These are phyloP conservation scores for Colletotrichum lupini DNA, from an alignment of 2,329 filamentous ascomycete genomes.

Conservation along the genomic window DNA sequence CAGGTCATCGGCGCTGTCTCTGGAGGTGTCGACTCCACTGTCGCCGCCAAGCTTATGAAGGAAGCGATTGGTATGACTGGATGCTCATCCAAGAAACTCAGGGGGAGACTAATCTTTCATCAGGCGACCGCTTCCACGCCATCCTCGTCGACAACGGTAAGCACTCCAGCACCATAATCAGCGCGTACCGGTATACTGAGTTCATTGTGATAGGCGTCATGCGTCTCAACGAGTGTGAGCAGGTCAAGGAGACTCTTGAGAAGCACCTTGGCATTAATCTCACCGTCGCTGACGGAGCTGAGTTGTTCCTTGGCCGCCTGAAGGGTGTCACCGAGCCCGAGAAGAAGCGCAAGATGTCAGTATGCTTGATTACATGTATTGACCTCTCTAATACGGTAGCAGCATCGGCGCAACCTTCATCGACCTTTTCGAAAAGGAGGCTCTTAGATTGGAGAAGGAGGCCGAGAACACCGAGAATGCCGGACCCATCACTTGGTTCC, in stretches of 20 bases:
- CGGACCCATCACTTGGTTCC: constrained; percentile 86
- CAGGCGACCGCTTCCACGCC: constrained; percentile 80
- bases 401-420: constrained; percentile 39
- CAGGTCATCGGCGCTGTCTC: constrained; percentile 76
- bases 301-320: constrained; percentile 82
- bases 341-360: constrained; percentile 81
- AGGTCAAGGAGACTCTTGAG: constrained; percentile 83
- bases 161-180: not conserved
- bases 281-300: constrained; percentile 82
- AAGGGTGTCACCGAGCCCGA: constrained; percentile 84
- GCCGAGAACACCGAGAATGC: constrained; percentile 74
- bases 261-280: constrained; percentile 90
- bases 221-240: constrained; percentile 84
- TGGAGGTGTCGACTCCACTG: constrained; percentile 88
- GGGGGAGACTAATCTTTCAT: not conserved
- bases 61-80: constrained; percentile 73
- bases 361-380: constrained; percentile 49
- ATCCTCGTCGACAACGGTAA: constrained; percentile 85
- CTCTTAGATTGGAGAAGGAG: constrained; percentile 73
- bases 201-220: constrained; percentile 62
- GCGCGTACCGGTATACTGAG: too few species aligned
- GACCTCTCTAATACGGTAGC: constrained; percentile 10
- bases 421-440: constrained; percentile 64
- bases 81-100: too few species aligned
- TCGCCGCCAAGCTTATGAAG: constrained; percentile 86